Conservation (phyloP, 768 basidiomycete species). For the Leccinum uliginosum region DNA sequence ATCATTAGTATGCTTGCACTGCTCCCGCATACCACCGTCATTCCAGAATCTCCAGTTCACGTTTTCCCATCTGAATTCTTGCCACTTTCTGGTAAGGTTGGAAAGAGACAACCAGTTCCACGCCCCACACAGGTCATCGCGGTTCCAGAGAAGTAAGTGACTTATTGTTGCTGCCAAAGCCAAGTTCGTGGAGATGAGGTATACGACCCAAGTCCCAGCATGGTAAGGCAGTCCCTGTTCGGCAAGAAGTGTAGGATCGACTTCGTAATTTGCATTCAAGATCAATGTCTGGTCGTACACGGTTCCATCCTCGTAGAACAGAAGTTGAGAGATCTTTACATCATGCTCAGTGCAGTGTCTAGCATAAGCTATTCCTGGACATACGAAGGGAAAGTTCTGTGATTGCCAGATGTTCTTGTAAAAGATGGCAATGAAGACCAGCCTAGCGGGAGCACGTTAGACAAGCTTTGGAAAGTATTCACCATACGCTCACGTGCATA, state of each 20-base stretch:
- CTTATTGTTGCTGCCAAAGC: conserved; percentile 45
- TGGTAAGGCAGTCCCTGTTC: conserved; percentile 35
- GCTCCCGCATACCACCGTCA: conserved; percentile 11
- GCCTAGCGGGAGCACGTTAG: conserved; percentile 16
- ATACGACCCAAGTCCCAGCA: conserved; percentile 23
- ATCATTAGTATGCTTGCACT: conserved; percentile 35
- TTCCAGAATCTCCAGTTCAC: conserved; percentile 40
- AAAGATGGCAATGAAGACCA: conserved; percentile 34
- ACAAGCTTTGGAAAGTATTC: background rate
- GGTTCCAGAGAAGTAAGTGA: conserved; percentile 52
- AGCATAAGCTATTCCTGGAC: conserved; percentile 23
- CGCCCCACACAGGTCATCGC: conserved; percentile 41
- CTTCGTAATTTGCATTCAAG: conserved; percentile 46
- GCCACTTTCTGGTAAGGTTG: conserved; percentile 22
- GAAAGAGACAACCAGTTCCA: conserved; percentile 45
- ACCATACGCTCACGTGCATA: conserved; percentile 43
- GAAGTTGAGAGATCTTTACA: conserved; percentile 41
- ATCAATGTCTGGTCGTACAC: conserved; percentile 50
- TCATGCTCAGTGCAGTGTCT: background rate
- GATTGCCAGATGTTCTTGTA: conserved; percentile 54
- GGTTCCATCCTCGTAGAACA: conserved; percentile 51
- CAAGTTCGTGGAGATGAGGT: conserved; percentile 15
- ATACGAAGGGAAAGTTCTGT: conserved; percentile 55
- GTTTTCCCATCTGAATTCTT: conserved; percentile 21
- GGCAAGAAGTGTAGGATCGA: conserved; percentile 47